Evolutionary conservation across 2,329 filamentous ascomycete species (phyloP).

Genomic region (Nemania sp.): DNA sequence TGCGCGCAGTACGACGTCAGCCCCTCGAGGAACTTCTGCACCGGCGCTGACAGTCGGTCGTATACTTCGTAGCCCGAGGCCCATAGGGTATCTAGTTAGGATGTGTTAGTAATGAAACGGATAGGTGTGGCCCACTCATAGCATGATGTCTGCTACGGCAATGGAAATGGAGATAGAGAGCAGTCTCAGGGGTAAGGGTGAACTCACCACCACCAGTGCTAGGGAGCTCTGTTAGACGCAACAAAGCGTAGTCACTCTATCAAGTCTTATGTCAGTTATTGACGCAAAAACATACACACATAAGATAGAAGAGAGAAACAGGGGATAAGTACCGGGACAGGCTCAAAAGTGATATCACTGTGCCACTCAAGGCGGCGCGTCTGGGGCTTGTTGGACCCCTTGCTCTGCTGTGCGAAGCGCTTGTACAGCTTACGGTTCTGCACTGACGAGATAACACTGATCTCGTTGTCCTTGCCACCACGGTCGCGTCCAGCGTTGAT

Average conservation of each 20-base stretch:
- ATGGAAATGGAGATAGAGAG: no score
- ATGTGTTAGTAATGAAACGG: not conserved
- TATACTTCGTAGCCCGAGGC: constrained; percentile 52
- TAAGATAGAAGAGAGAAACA: not conserved
- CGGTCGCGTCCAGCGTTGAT: constrained; percentile 56
- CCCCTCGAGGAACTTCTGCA: constrained; percentile 51
- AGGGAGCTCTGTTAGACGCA: constrained; percentile 51
- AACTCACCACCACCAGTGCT: constrained; percentile 48
- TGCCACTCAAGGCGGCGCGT: constrained; percentile 53
- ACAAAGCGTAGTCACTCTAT: constrained; percentile 53
- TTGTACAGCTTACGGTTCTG: constrained; percentile 55
- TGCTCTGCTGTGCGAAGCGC: constrained; percentile 10
- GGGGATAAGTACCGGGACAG: constrained; percentile 45
- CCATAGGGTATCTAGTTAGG: constrained; percentile 47
- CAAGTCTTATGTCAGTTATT: not conserved
- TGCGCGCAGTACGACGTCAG: constrained; percentile 51
- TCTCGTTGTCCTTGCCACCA: constrained; percentile 60
- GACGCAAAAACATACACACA: not conserved
- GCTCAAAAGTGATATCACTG: constrained; percentile 61
- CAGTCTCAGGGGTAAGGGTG: not conserved
- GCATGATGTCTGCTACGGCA: no score
- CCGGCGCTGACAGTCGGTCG: constrained; percentile 51
- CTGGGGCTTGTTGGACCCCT: constrained; percentile 45
- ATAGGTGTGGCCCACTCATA: no score
- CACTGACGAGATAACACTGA: constrained; percentile 65